A percentile compares a stretch with the other conserved stretches of the same genome.
Conservation (phyloP, 2,329 filamentous ascomycete species). For the Xylaria sp. region DNA sequence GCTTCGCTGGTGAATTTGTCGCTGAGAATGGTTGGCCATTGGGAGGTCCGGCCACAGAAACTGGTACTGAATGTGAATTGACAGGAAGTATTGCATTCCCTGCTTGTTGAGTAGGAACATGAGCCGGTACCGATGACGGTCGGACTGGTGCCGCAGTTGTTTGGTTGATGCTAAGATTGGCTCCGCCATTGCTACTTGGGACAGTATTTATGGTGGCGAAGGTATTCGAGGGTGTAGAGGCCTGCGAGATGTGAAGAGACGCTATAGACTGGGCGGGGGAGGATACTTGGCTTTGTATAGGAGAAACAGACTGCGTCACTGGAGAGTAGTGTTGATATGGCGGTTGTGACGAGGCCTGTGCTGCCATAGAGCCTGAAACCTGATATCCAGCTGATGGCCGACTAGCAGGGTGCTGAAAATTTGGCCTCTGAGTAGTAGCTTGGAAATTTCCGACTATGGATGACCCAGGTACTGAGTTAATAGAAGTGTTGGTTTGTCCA, state of each 20-base stretch:
- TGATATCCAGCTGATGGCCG: slow-evolving; percentile 28
- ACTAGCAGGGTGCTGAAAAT: slow-evolving; percentile 26
- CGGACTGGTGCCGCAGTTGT: slow-evolving; percentile 28
- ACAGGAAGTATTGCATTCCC: not conserved
- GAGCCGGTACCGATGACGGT: slow-evolving; percentile 31
- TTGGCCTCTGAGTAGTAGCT: slow-evolving; percentile 14
- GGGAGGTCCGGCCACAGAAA: slow-evolving; percentile 19
- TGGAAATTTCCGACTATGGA: slow-evolving; percentile 23
- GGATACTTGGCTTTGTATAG: slow-evolving; percentile 48
- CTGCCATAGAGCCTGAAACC: not conserved
- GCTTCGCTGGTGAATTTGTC: slow-evolving; percentile 34
- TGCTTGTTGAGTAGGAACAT: slow-evolving; percentile 27
- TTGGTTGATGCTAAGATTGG: slow-evolving; percentile 27
- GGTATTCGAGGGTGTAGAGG: slow-evolving; percentile 41
- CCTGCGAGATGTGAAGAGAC: slow-evolving; percentile 44
- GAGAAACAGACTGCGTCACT: slow-evolving; percentile 41
- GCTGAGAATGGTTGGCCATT: slow-evolving; percentile 1
- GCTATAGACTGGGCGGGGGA: slow-evolving; percentile 46
- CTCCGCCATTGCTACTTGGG: slow-evolving; percentile 18
- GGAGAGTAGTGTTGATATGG: slow-evolving; percentile 40
- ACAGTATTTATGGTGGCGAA: slow-evolving; percentile 30
- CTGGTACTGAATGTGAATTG: slow-evolving; percentile 8
- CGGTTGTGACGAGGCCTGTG: slow-evolving; percentile 20
- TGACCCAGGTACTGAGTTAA: slow-evolving; percentile 23
- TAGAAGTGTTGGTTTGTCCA: not conserved